Evolutionary conservation across 768 basidiomycete species (phyloP), one percentile per base, ranked within the genome.

Genomic region (Kwoniella pini): DNA sequence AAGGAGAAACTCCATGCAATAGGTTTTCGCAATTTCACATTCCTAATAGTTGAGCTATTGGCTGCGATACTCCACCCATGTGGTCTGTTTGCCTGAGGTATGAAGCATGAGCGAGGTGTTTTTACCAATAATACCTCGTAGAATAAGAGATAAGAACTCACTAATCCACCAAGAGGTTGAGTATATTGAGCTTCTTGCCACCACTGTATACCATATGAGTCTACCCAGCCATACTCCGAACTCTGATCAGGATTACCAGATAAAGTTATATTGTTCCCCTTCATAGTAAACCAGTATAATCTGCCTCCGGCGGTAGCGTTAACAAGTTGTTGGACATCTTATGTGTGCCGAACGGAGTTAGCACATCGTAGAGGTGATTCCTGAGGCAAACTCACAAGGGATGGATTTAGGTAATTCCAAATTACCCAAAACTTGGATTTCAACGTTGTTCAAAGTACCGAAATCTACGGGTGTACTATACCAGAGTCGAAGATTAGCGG

Each of bases 141-240:
- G 21, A 13, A 30, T 17, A 21, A 31, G 31, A 13, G 42, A 46
- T 49, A 22, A 49, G 19, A n/a, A 70, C 65, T 39, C 57, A 65
- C 10, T 17, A 84, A 3, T 85, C 60, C 69, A 86, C 87, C 80
- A 85, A 83, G 71, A 85, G 81, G 21, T 80, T 75, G 43, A 85
- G 86, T 11, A 83, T 81, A 13, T 84, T 85, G 43, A 31, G 52
- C 57, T 10, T 60, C 58, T 30, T 67, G 54, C 67, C 67, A 68
- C 67, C 67, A 68, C 27, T 70, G 67, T 56, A 86, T 84, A 1
- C 86, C 86, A 51, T 86, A 82, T 1, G 80, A 83, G 64, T 86
- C 82, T 0, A 87, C 81, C 85, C 85, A 87, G n/a, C 86, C 85
- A 84, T 84, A 84, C 2, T 83, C 60, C 0, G 84, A 36, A 15